Evolutionary conservation across 1,139 yeast species (phyloP).

Genomic region (Pichia sp.): DNA sequence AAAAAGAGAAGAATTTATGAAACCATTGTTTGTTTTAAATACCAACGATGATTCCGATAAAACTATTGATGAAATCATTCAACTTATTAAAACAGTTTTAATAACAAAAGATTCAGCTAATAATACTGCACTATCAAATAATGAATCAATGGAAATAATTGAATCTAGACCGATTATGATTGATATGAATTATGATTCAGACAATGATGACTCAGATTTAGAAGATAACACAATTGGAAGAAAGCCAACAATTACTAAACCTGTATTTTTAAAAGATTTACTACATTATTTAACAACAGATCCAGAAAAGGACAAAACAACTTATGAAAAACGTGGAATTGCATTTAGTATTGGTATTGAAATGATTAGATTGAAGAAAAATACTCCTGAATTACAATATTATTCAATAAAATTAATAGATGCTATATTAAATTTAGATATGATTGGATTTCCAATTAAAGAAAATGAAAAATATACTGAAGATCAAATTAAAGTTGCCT

Average conservation of each 20-base stretch:
- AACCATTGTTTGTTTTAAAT: slow-evolving; percentile 5
- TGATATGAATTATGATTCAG: slow-evolving; percentile 24
- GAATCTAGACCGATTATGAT: slow-evolving; percentile 9
- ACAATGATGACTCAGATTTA: slow-evolving; percentile 45
- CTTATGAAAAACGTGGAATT: slow-evolving; percentile 44
- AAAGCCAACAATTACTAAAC: slow-evolving; percentile 38
- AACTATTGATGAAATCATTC: slow-evolving; percentile 2
- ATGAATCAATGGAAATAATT: background rate
- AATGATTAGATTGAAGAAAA: slow-evolving; percentile 48
- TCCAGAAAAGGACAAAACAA: slow-evolving; percentile 34
- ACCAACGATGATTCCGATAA: background rate
- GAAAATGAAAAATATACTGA: slow-evolving; percentile 4
- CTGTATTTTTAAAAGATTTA: slow-evolving; percentile 60
- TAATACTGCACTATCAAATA: background rate
- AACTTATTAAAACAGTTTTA: background rate
- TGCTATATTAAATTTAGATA: slow-evolving; percentile 43
- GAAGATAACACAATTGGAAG: slow-evolving; percentile 39
- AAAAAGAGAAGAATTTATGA: slow-evolving; percentile 12
- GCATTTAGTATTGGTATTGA: slow-evolving; percentile 52
- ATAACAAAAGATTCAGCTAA: too few relatives aligned
- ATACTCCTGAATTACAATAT: slow-evolving; percentile 49
- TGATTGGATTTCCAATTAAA: slow-evolving; percentile 35
- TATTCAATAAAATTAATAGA: slow-evolving; percentile 44
- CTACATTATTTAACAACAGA: slow-evolving; percentile 46
- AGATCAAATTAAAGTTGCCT: slow-evolving; percentile 29